Evolutionary conservation across 805 yeast genomes (phyloP).

Genomic region (Monosporozyma solicola): DNA sequence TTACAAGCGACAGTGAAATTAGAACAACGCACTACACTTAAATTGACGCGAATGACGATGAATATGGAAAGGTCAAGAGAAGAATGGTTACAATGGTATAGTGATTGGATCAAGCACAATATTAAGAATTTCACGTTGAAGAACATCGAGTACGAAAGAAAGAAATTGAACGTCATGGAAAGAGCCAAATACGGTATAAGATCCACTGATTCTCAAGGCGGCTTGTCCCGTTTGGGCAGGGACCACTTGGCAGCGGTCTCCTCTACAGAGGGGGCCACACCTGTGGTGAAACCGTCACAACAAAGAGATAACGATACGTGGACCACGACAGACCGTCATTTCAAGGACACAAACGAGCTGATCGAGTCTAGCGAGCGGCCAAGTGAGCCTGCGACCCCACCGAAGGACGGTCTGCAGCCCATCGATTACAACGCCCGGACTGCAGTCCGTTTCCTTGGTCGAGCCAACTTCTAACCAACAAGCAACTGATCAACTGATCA

Average conservation of each 20-base stretch:
- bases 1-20: conserved; percentile 68
- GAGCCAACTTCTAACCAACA: not conserved
- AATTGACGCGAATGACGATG: conserved; percentile 72
- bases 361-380: not conserved
- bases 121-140: conserved; percentile 55
- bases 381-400: not conserved
- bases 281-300: conserved; percentile 23
- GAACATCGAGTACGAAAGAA: conserved; percentile 79
- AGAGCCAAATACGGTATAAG: conserved; percentile 63
- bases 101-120: conserved; percentile 41
- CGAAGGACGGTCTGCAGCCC: not conserved
- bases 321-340: not conserved
- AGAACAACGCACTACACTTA: conserved; percentile 69
- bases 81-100: conserved; percentile 46
- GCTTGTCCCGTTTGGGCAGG: conserved; percentile 68
- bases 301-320: not conserved
- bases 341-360: not conserved
- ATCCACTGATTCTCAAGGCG: conserved; percentile 67
- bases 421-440: not conserved
- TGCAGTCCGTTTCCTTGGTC: not conserved
- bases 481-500: too few species aligned
- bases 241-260: conserved; percentile 4
- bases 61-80: conserved; percentile 70
- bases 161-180: conserved; percentile 65
- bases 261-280: not conserved